phyloP scores from a whole-genome alignment of 148 eudicot genomes.

The Rhododendron molle region DNA sequence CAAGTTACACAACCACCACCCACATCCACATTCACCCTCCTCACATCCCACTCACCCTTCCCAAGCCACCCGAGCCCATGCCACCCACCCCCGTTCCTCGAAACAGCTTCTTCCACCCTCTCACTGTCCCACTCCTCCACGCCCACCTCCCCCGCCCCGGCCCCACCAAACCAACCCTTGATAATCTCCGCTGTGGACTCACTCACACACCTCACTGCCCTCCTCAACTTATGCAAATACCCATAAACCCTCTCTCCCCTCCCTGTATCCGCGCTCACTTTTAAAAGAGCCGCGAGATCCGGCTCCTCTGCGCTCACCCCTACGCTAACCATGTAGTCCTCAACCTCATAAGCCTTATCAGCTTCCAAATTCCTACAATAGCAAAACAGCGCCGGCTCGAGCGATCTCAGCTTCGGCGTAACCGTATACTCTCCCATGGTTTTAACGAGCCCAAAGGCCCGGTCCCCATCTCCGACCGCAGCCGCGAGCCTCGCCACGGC shows the following conservation, averaged over 20 bases:
- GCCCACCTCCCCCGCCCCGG: slow-evolving; percentile 44
- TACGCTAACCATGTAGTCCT: slow-evolving; percentile 45
- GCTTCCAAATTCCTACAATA: slow-evolving; percentile 49
- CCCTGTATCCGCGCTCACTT: slow-evolving; percentile 56
- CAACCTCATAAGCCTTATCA: slow-evolving; percentile 69
- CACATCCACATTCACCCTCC: slow-evolving; percentile 33
- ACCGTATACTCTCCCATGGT: slow-evolving; percentile 25
- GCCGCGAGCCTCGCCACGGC: slow-evolving; percentile 63
- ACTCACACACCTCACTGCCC: slow-evolving; percentile 43
- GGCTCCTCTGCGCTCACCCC: slow-evolving; percentile 59
- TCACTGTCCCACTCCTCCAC: slow-evolving; percentile 41
- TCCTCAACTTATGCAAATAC: slow-evolving; percentile 82
- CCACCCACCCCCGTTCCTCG: slow-evolving; percentile 90
- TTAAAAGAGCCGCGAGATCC: slow-evolving; percentile 57
- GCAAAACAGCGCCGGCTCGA: slow-evolving; percentile 58
- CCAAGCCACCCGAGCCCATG: slow-evolving; percentile 95
- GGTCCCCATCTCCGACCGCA: slow-evolving; percentile 54
- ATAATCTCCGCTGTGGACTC: slow-evolving; percentile 44
- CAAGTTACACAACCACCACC: slow-evolving; percentile 61
- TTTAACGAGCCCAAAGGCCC: slow-evolving; percentile 58
- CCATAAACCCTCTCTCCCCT: slow-evolving; percentile 67
- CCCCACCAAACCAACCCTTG: slow-evolving; percentile 67
- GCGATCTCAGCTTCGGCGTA: slow-evolving; percentile 65
- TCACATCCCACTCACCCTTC: slow-evolving; percentile 62
- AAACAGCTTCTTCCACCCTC: slow-evolving; percentile 44